phyloP scores from a whole-genome alignment of 495 filamentous ascomycete genomes.

The Viridothelium virens region DNA sequence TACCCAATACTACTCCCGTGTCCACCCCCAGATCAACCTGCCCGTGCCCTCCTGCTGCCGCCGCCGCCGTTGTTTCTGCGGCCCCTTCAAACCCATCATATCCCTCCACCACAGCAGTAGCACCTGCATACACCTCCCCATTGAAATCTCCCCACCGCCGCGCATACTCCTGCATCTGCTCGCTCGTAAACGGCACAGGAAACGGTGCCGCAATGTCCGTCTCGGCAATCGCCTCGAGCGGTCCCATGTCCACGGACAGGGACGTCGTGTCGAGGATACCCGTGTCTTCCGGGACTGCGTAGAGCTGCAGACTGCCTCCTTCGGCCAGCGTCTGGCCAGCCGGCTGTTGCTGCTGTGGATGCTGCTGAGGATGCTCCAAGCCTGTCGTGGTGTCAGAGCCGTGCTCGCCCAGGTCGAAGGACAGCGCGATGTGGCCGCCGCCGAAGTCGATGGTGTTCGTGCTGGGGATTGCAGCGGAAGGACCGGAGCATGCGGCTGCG shows the following conservation, averaged over 20 bases:
- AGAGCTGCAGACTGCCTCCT: too few relatives aligned
- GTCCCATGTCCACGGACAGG: not conserved
- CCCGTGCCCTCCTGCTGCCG: not conserved
- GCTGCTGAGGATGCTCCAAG: not conserved
- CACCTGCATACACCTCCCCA: not conserved
- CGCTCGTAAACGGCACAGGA: not conserved
- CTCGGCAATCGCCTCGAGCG: slow-evolving; percentile 4
- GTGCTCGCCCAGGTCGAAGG: not conserved
- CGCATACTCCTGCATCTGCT: slow-evolving; percentile 11
- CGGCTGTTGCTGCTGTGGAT: too few relatives aligned
- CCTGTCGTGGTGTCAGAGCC: not conserved
- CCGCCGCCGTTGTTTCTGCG: not conserved
- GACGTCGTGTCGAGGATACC: not conserved
- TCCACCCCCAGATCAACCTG: slow-evolving; percentile 1
- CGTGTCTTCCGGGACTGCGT: too few relatives aligned
- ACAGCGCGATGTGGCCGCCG: not conserved
- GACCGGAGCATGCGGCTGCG: not conserved
- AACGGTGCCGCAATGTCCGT: slow-evolving; percentile 1
- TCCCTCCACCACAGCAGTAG: not conserved
- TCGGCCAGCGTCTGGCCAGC: too few relatives aligned
- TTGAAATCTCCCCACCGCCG: slow-evolving; percentile 4
- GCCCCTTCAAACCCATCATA: not conserved
- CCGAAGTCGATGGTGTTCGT: not conserved
- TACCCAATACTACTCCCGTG: not conserved
- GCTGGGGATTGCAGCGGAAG: not conserved